phyloP scores from a whole-genome alignment of 2,329 filamentous ascomycete genomes.

The Aspergillus pseudotamarii region DNA sequence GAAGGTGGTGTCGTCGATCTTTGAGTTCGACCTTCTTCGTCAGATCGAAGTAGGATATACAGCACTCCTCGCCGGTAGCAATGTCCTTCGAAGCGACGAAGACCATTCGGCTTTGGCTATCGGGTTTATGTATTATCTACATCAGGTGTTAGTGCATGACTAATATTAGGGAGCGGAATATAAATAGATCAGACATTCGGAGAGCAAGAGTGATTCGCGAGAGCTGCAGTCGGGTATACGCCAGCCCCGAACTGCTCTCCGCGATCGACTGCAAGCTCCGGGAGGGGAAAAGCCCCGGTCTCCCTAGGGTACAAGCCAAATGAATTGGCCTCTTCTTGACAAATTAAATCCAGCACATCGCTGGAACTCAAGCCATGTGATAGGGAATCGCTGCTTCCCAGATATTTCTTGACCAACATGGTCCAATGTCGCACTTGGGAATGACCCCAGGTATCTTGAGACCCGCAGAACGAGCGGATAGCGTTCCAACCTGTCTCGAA shows the following conservation, averaged over 20 bases:
- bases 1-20: conserved; percentile 28
- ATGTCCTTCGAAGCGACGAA: conserved; percentile 35
- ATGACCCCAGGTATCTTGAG: conserved; percentile 33
- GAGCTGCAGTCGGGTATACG: conserved; percentile 23
- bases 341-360: conserved; percentile 18
- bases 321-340: conserved; percentile 26
- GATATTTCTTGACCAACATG: conserved; percentile 33
- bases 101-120: conserved; percentile 32
- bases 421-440: conserved; percentile 31
- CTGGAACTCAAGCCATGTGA: conserved; percentile 14
- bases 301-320: conserved; percentile 22
- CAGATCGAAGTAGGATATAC: conserved; percentile 38
- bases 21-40: conserved; percentile 21
- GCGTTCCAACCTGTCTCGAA: conserved; percentile 27
- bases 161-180: background rate
- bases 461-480: conserved; percentile 33
- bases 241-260: conserved; percentile 25
- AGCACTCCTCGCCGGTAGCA: conserved; percentile 34
- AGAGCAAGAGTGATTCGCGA: conserved; percentile 26
- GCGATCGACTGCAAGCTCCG: conserved; percentile 8
- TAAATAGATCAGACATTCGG: conserved; percentile 21
- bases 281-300: conserved; percentile 12
- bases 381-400: conserved; percentile 13
- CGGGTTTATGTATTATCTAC: conserved; percentile 35
- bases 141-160: background rate